Base-by-base conservation (phyloP, 495 filamentous ascomycete genomes). In the Lineolata rhizophorae region DNA sequence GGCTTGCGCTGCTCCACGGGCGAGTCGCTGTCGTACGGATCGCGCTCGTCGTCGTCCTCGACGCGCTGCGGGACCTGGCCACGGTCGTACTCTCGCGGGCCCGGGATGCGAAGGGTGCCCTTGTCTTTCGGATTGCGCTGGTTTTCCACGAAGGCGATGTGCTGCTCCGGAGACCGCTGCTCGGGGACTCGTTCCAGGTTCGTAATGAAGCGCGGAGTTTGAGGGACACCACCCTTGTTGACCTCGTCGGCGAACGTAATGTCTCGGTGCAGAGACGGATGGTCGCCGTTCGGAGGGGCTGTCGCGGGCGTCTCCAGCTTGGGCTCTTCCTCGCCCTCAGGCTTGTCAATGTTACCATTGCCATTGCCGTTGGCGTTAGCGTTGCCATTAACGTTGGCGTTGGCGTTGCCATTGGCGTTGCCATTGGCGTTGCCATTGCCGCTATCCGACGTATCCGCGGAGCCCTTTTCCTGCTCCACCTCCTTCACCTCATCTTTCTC, bases 81-180 rank as follows among this genome's bases (percentile, higher is more conserved):
- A 15, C 64, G 65, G 36, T 94, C 84, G 35, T 74, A 81, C 39
- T 90, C 84, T 42, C 79, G 60, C 2, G 83, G 84, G 27, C 80
- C 79, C 0, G 84, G 84, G 36, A 94, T 92, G 14, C 79, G 72
- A 18, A 92, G 50, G 1, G 77, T 67, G 10, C 65, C 64, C 42
- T 67, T 71, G 39, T 74, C 72, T 35, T 73, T 74, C 3, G 59
- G 57, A 31, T 75, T 72, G n/a, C 79, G 64, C 45, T 90, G 83
- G 13, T 78, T 72, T 49, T 91, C 72, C 12, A 91, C 49, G 44
- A 94, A 80, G 2, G 75, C 77, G 39, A 92, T 84, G 44, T 85
- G 75, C 36, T 82, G 72, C 35, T 82, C 77, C 12, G 71, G 64
- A 27, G 55, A 62, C 31, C 59, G 35, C 31, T 66, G 64, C 2